Evolutionary conservation across 2,329 filamentous ascomycete species (phyloP), one percentile per base, ranked within the genome.

Genomic region (Fusarium sp.): DNA sequence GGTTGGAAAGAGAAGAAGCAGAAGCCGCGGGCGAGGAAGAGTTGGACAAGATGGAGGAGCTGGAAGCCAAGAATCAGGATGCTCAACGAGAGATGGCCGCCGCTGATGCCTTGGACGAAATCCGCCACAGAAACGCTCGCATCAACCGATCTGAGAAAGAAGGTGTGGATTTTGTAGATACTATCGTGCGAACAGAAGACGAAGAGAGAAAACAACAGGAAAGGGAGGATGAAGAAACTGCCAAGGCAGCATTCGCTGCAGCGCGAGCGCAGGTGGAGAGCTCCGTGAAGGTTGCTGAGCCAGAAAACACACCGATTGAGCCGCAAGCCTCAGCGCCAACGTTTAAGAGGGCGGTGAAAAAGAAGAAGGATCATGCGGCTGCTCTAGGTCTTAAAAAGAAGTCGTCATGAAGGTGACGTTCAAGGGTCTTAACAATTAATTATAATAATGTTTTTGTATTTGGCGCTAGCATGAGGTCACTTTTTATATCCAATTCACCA

Each of bases 81-180:
- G 95, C 95, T 2, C 95, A 96, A 85, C 89, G 93, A 45, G 96
- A 99, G 83, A 99, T 99, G 95, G 94, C 93, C 24, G 94, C 98
- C 50, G 96, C 96, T 5, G 96, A 99, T 85, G 96, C 95, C 13
- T 85, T 99, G 63, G 96, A 99, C 82, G 95, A 98, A 84, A 98
- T 99, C 65, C 88, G 96, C 63, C 96, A 94, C 59, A 87, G 96
- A 73, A 99, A 99, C 84, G 96, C 96, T 13, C 88, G 95, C 72
- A 91, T 96, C 56, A 94, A 97, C 82, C 88, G 93, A 73, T 92
- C 92, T 14, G 90, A 90, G 63, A 90, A 90, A 78, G 91, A 94
- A 69, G 90, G 90, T 6, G 85, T 90, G 8, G 90, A 92, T 64
- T 89, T 90, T 26, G 84, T 86, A 17, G 87, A 90, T 11, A 85